Base-by-base conservation (phyloP, 75 land plant species). In the Cunninghamia lanceolata region DNA sequence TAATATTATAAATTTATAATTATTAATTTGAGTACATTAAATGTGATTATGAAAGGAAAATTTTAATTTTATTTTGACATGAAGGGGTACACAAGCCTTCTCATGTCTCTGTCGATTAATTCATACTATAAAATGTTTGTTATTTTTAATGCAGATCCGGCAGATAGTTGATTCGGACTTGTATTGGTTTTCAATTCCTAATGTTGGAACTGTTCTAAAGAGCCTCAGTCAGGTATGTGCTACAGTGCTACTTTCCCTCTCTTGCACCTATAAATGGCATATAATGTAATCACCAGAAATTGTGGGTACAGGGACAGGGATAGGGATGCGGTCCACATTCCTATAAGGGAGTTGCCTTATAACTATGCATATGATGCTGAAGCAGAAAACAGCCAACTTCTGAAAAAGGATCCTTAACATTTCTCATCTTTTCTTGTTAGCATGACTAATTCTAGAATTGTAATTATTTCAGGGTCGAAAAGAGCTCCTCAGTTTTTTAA, bases 111-210 rank as follows among this genome's bases (percentile, higher is more conserved):
- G 34, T 17, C 15, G 39, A 63, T 32, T 35, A 56, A 11, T 84
- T 84, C 16, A 30, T 50, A 85, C 85, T 85, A 74, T 36, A 17
- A 63, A 86, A 34, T 53, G 25, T 2, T 70, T 78, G 46, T 77
- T 47, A 15, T 34, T 85, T 56, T 56, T 8, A 25, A 78, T 91
- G 75, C 85, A 96, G 97, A 94, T 90, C 54, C 93, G 99, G 32
- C 96, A 97, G 84, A 89, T 97, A 32, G 92, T 89, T 76, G 98
- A 97, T 89, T 90, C 93, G 87, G 89, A 92, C 42, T 88, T 89
- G 81, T 97, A 97, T 81, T 97, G 99, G 99, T 94, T 97, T 90
- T 87, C 98, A 35, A 95, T 97, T 86, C 99, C 99, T 71, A 96
- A 89, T 71, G 88, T 93, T 89, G 99, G 99, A 36, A 89, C 88